A percentile compares a stretch with the other conserved stretches of the same genome.
These are phyloP conservation scores for Diaporthe helianthi DNA, from an alignment of 2,329 filamentous ascomycete species.

Conservation along the genomic window DNA sequence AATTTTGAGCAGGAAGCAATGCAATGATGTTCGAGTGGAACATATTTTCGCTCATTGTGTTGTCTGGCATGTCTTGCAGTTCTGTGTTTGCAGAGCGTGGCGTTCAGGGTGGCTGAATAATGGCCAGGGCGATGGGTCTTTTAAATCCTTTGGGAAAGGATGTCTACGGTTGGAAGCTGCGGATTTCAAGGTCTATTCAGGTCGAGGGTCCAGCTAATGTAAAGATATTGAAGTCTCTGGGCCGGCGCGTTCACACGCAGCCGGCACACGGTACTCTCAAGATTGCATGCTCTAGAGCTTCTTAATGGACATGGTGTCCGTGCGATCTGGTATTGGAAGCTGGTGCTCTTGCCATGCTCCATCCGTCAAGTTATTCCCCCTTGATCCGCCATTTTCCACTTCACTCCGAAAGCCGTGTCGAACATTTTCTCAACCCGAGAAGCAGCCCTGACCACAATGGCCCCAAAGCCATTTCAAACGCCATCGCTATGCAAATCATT, in stretches of 20 bases:
- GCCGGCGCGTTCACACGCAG: neutral
- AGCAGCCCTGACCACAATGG: neutral
- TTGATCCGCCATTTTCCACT: neutral
- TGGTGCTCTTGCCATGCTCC: neutral
- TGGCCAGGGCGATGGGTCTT: conserved; percentile 1
- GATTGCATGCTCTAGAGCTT: conserved; percentile 31
- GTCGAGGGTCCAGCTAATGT: conserved; percentile 3
- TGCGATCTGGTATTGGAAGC: conserved; percentile 24
- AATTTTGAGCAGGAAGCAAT: conserved; percentile 18
- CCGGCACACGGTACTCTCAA: neutral
- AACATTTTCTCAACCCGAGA: neutral
- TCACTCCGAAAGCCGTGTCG: neutral
- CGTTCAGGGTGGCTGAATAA: conserved; percentile 31
- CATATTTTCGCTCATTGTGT: neutral
- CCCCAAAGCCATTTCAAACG: conserved; percentile 8
- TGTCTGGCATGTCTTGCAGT: conserved; percentile 20
- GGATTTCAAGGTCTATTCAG: neutral
- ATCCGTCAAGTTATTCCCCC: neutral
- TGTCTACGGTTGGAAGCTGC: neutral
- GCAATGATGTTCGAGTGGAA: neutral
- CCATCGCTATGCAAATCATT: conserved; percentile 37
- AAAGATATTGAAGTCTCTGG: conserved; percentile 12
- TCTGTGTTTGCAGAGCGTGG: conserved; percentile 42
- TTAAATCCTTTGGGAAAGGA: conserved; percentile 1
- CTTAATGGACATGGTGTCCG: conserved; percentile 28